A percentile compares a stretch with the other conserved stretches of the same genome.
phyloP scores from a whole-genome alignment of 192 early-diverging fungal genomes.

The Lunasporangiospora selenospora region DNA sequence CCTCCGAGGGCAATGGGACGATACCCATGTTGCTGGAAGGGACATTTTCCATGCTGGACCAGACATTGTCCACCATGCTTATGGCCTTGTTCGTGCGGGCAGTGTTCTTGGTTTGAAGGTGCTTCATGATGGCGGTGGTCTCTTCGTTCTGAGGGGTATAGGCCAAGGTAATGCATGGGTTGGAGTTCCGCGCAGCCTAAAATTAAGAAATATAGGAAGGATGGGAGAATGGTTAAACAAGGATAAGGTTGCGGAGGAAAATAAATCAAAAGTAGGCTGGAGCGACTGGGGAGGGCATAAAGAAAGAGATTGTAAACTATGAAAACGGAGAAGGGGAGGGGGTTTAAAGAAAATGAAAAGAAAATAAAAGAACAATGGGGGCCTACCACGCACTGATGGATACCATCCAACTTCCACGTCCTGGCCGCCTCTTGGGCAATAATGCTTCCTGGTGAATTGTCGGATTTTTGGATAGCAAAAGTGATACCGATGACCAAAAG shows the following conservation, averaged over 20 bases:
- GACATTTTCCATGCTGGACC: conserved; percentile 13
- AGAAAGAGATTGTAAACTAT: too few relatives aligned
- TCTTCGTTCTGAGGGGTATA: conserved; percentile 26
- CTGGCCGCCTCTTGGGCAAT: too few relatives aligned
- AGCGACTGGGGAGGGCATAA: too few relatives aligned
- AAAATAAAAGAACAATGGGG: not conserved
- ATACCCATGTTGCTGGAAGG: conserved; percentile 54
- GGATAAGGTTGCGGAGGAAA: too few relatives aligned
- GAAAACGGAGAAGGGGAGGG: too few relatives aligned
- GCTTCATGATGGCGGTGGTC: conserved; percentile 33
- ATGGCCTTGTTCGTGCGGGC: conserved; percentile 17
- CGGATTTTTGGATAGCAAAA: conserved; percentile 19
- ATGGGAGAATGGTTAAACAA: too few relatives aligned
- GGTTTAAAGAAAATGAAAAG: too few relatives aligned
- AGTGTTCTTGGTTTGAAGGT: conserved; percentile 36
- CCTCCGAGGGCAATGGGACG: conserved; percentile 57
- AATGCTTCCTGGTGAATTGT: conserved; percentile 3
- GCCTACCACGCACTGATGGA: conserved; percentile 36
- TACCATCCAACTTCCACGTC: conserved; percentile 39
- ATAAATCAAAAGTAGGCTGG: too few relatives aligned
- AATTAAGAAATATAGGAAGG: too few relatives aligned
- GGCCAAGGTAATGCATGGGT: conserved; percentile 37
- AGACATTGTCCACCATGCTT: conserved; percentile 20
- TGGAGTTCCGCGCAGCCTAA: too few relatives aligned
- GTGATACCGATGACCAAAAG: conserved; percentile 21